Percentiles rank a stretch among this genome's conserved stretches.
These are phyloP conservation scores for Phytophthora tubulina DNA, from an alignment of 352 stramenopile species.

Conservation along the genomic window DNA sequence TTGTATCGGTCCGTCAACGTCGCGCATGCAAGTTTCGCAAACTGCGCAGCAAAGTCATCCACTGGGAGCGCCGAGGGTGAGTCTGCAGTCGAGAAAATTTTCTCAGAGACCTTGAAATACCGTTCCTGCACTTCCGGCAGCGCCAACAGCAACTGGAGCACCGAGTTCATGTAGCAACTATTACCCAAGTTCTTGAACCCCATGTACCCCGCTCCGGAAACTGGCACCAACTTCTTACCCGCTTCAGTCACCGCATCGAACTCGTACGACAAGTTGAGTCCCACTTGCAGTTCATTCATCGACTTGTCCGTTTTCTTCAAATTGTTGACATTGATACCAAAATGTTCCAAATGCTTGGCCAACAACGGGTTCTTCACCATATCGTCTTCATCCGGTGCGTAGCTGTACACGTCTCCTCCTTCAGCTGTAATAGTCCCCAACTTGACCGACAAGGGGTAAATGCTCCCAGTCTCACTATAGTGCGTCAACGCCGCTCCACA, in stretches of 20 bases:
- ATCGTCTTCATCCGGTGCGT: constrained; percentile 97
- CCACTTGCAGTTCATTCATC: constrained; percentile 97
- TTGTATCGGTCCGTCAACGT: constrained; percentile 92
- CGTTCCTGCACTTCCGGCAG: constrained; percentile 79
- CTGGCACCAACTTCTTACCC: constrained; percentile 91
- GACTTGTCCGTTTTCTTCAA: constrained; percentile 99
- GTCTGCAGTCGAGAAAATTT: constrained; percentile 66
- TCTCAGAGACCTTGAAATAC: constrained; percentile 69
- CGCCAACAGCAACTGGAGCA: constrained; percentile 95
- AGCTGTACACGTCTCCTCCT: constrained; percentile 98
- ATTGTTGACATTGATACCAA: constrained; percentile 95
- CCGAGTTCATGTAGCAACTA: constrained; percentile 99
- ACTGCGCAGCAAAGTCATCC: constrained; percentile 93
- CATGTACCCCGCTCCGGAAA: constrained; percentile 93
- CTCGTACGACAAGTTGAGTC: constrained; percentile 98
- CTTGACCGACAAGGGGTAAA: constrained; percentile 98
- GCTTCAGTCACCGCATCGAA: constrained; percentile 98
- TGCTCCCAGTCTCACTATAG: constrained; percentile 93
- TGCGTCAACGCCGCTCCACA: constrained; percentile 97
- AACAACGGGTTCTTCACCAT: constrained; percentile 97
- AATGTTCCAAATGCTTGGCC: constrained; percentile 94
- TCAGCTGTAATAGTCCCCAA: constrained; percentile 97
- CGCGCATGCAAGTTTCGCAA: constrained; percentile 92
- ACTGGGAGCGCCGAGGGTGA: constrained; percentile 37
- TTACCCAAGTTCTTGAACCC: constrained; percentile 99